Base-by-base conservation (phyloP, 1,284 basidiomycete species). In the Tilletia caries region DNA sequence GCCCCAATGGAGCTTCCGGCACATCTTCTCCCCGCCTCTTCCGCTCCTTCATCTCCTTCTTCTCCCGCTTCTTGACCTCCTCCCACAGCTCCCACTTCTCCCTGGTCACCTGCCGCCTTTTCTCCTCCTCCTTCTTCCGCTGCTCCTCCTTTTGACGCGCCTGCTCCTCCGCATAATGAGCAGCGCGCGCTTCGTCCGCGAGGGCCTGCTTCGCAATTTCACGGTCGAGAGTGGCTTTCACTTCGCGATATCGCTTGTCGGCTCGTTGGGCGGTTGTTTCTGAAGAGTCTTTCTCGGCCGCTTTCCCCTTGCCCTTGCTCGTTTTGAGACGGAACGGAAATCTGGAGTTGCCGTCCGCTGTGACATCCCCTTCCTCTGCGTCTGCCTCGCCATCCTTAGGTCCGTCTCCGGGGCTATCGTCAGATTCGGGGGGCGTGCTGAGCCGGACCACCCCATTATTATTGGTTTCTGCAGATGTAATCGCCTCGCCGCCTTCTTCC, bases 31-130 rank as follows among this genome's bases (percentile, higher is more conserved):
- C 58, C 3, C 58, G 29, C 29, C 58, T 62, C 33, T 37, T 62
- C 29, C 58, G 29, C 58, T 62, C 58, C 58, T 62, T 62, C 58
- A 62, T 62, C 58, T 62, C 58, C 32, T 37, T 62, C 58, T 62
- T 62, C 58, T 62, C 58, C 18, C 58, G 27, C 58, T 34, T 62
- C 58, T 62, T 62, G 32, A 62, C 58, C 32, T 62, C 58, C 29
- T 62, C 58, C 58, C 58, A 62, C 27, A 62, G 33, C 58, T 62
- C 58, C 58, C 58, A 62, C n/a, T 62, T 62, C 29, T 62, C 58
- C 58, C 58, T 29, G 5, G 32, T 23, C 1, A 29, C 58, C 29
- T 37, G 29, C 18, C 32, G 12, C 58, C 58, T 27, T 18, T 62
- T 18, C 32, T 62, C 58, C 32, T 62, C 58, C 58, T 62, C 58